Base-by-base conservation (phyloP, 169 alveolate genomes). In the Plasmodium knowlesi region DNA sequence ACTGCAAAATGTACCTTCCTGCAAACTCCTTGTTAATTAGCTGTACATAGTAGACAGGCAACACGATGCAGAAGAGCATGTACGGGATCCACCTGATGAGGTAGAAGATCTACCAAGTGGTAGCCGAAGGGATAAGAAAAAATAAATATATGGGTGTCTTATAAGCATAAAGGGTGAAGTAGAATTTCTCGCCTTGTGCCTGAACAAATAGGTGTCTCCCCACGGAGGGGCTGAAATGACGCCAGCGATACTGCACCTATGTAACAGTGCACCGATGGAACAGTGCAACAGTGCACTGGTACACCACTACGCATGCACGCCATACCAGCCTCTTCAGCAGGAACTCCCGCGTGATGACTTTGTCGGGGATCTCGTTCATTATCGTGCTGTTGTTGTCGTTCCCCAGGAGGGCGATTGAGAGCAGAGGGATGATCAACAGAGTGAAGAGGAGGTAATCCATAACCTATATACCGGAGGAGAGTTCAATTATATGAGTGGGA, bases 301-400 rank as follows among this genome's bases (percentile, higher is more conserved):
- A n/a, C n/a, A n/a, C n/a, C n/a, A n/a, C n/a, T n/a, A 43, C 54
- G 16, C 16, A 5, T 41, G 12, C 53, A 5, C 10, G 10, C 32
- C 53, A 1, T 85, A 85, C 93, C 85, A 85, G 76, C 30, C 61
- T 85, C 34, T 85, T 85, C 39, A 76, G n/a, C 30, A 85, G 34
- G 30, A 85, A 85, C 50, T 85, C 85, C 50, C 61, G 74, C 14
- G 85, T 73, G 10, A 85, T 85, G 39, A 85, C 93, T 25, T 46
- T 85, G 30, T 85, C 93, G 0, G 93, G 93, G 19, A 85, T 85
- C 30, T 85, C 93, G 46, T 73, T 85, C 93, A 85, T 85, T 5
- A 85, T 85, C 16, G 93, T 85, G n/a, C 81, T 25, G 46, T 85
- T 85, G 43, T 85, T 85, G 28, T 85, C 79, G 39, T 85, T 85